These are phyloP conservation scores for Exophiala mesophila DNA, from an alignment of 2,329 filamentous ascomycete genomes.

Conservation along the genomic window DNA sequence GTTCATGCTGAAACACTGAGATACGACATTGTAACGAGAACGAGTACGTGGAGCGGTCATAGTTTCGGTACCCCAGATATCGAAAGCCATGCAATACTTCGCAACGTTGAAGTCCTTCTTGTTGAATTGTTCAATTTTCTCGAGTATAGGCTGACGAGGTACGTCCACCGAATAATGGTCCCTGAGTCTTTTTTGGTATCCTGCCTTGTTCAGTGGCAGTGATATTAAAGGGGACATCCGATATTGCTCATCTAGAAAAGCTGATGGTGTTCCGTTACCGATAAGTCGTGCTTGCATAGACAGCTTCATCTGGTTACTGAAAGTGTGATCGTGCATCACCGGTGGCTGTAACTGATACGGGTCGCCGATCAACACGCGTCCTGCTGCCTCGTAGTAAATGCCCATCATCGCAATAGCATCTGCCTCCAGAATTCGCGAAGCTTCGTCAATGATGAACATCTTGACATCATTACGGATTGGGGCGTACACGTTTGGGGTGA, in stretches of 20 bases:
- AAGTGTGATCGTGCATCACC: neutral
- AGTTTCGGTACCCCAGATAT: constrained; percentile 56
- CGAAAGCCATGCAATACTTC: constrained; percentile 95
- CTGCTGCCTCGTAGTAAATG: neutral
- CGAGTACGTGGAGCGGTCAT: neutral
- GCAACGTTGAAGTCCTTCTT: constrained; percentile 26
- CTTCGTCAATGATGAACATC: neutral
- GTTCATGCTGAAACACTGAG: neutral
- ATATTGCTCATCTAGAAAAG: neutral
- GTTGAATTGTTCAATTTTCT: neutral
- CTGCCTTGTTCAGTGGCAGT: neutral
- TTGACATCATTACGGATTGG: neutral
- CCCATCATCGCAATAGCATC: neutral
- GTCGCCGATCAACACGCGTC: neutral
- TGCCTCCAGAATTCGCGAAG: neutral
- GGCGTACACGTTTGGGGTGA: neutral
- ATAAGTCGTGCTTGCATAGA: neutral
- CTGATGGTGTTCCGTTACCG: neutral
- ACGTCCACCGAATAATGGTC: neutral
- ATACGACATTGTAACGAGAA: neutral
- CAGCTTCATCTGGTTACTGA: neutral
- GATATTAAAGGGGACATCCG: neutral
- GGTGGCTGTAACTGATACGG: neutral
- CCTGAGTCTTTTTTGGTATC: neutral
- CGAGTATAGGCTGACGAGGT: neutral